Evolutionary conservation across 139 green algal genomes (phyloP), one percentile per base, ranked within the genome.

Genomic region (Penium margaritaceum): DNA sequence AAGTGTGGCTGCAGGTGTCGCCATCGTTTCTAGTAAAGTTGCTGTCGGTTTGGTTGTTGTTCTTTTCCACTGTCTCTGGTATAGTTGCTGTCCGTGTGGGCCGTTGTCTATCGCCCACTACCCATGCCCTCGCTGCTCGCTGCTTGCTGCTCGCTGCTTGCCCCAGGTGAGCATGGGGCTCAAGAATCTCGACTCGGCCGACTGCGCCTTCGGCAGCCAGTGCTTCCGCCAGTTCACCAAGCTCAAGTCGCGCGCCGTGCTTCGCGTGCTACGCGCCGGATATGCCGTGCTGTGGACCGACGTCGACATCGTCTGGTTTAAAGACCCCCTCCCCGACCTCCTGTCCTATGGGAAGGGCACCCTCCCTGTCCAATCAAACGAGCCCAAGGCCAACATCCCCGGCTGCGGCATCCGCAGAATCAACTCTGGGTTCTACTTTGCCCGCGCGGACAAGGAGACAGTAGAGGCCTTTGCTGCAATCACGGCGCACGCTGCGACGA

Each of bases 401-500:
- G 57, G 14, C 32, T 29, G 15, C 57, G 57, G 15, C 57, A 15
- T 32, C 14, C 57, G 57, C 29, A 12, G 57, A 12, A 54, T 76
- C 30, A 76, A 76, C 34, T 76, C 68, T 5, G 68, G 68, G 6
- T 76, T 76, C 33, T 76, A 76, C 51, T 74, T 73, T 9, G 68
- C 68, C 6, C 68, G 68, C n/a, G 41, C 54, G 32, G 68, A 76
- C 27, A 3, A 5, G 6, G n/a, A 29, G 5, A 53, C 39, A 6
- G 35, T 76, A 4, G 57, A 67, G 29, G 68, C 68, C 14, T 74
- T 76, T 73, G 32, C 33, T 32, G 54, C 54, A 14, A 76, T 76
- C 32, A 38, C 37, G 3, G 68, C 30, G 9, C 34, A 76, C 29
- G 68, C 68, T 15, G 41, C 41, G 6, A 69, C 51, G 53, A 54